These are phyloP conservation scores for Rubroboletus satanas DNA, from an alignment of 768 basidiomycete genomes.

Conservation along the genomic window DNA sequence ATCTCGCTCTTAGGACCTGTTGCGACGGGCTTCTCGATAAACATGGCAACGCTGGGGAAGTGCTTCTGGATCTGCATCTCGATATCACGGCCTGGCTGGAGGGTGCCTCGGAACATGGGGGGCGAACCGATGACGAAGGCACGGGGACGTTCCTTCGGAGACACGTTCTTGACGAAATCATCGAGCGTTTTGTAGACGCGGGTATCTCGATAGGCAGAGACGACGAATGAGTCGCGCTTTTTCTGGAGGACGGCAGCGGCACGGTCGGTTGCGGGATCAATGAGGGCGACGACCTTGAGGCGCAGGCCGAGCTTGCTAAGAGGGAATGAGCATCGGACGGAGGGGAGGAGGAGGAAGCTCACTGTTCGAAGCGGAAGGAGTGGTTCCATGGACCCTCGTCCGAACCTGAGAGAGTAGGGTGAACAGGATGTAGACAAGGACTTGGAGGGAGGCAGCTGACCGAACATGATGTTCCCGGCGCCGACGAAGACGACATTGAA, in stretches of 20 bases:
- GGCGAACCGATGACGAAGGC: slow-evolving; percentile 88
- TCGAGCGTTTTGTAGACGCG: slow-evolving; percentile 80
- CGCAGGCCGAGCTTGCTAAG: slow-evolving; percentile 88
- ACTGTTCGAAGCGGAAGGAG: slow-evolving; percentile 89
- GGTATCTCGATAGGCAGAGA: slow-evolving; percentile 89
- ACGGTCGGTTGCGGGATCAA: slow-evolving; percentile 86
- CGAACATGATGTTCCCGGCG: slow-evolving; percentile 98
- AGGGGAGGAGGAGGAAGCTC: slow-evolving; percentile 23
- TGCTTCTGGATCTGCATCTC: slow-evolving; percentile 82
- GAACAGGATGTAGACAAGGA: background rate
- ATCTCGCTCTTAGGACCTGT: slow-evolving; percentile 73
- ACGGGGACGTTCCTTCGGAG: slow-evolving; percentile 62
- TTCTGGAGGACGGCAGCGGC: slow-evolving; percentile 76
- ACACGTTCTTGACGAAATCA: slow-evolving; percentile 74
- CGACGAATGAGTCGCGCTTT: slow-evolving; percentile 91
- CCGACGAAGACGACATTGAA: slow-evolving; percentile 96
- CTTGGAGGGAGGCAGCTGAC: slow-evolving; percentile 35
- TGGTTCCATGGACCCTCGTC: slow-evolving; percentile 92
- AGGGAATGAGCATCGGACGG: slow-evolving; percentile 8
- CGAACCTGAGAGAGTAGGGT: slow-evolving; percentile 50
- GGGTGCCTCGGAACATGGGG: slow-evolving; percentile 88
- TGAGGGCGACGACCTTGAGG: slow-evolving; percentile 91
- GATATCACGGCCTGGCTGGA: slow-evolving; percentile 72
- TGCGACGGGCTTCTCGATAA: slow-evolving; percentile 90
- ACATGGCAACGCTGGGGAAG: slow-evolving; percentile 86